Evolutionary conservation across 2,329 filamentous ascomycete genomes (phyloP).

Genomic region (Dichotomopilus funicola): DNA sequence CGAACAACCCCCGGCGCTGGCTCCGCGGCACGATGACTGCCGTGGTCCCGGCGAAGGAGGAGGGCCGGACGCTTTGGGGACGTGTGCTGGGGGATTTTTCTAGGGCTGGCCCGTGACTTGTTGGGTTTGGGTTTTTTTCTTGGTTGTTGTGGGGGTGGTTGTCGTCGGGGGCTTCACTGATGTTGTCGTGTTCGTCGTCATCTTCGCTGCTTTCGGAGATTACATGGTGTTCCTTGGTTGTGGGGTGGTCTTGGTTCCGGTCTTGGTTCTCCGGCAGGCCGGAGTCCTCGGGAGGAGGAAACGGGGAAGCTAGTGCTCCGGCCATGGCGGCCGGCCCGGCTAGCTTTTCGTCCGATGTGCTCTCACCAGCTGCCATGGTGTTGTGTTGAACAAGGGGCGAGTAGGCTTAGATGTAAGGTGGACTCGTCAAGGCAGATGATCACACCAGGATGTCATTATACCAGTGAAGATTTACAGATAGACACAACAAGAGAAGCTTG

Average conservation of each 20-base stretch:
- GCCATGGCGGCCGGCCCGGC: conserved; percentile 1
- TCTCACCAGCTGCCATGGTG: conserved; percentile 9
- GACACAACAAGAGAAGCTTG: neutral
- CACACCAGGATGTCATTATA: neutral
- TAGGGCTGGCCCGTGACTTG: neutral
- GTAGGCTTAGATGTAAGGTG: neutral
- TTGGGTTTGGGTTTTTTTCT: neutral
- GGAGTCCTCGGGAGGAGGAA: neutral
- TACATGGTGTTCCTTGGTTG: neutral
- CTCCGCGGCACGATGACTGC: conserved; percentile 34
- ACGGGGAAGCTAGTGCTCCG: conserved; percentile 2
- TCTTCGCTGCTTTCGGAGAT: conserved; percentile 6
- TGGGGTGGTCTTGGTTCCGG: neutral
- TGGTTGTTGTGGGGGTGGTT: neutral
- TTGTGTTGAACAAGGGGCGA: neutral
- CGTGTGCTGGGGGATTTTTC: neutral
- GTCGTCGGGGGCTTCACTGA: neutral
- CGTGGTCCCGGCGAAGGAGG: conserved; percentile 35
- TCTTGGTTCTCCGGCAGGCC: neutral
- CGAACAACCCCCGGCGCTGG: conserved; percentile 64
- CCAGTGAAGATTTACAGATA: neutral
- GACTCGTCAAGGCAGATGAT: neutral
- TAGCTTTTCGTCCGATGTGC: conserved; percentile 5
- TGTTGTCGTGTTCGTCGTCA: conserved; percentile 8
- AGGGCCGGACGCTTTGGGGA: conserved; percentile 28